Evolutionary conservation across 768 basidiomycete genomes (phyloP).

Genomic region (Xerocomus spinulosus): DNA sequence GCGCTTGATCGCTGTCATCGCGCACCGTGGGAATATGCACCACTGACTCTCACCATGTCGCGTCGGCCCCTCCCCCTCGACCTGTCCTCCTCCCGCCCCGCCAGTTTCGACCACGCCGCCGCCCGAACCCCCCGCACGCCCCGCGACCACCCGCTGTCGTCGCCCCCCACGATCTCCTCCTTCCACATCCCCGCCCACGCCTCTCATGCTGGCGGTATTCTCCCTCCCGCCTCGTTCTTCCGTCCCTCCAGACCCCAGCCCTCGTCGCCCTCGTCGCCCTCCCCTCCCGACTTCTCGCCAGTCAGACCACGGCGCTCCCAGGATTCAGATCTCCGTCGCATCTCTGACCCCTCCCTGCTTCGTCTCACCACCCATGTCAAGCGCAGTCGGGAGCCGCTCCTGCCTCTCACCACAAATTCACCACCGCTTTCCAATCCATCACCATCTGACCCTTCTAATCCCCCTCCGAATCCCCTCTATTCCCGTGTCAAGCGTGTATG

Average conservation of each 20-base stretch:
- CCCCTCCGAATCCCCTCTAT: conserved; percentile 5
- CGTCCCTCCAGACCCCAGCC: conserved; percentile 59
- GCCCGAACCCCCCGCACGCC: conserved; percentile 2
- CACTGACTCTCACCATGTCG: background rate
- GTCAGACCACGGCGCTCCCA: conserved; percentile 35
- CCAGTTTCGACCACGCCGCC: conserved; percentile 17
- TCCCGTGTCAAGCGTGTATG: conserved; percentile 55
- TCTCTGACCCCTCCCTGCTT: conserved; percentile 24
- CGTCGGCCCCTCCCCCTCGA: conserved; percentile 2
- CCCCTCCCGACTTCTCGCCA: conserved; percentile 19
- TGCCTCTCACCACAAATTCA: conserved; percentile 40
- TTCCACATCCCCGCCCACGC: conserved; percentile 41
- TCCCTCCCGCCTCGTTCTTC: conserved; percentile 78
- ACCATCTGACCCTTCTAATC: background rate
- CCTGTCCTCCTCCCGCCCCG: background rate
- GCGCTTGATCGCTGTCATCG: conserved; percentile 7
- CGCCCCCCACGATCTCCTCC: conserved; percentile 26
- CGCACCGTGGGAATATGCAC: conserved; percentile 9
- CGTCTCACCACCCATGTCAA: conserved; percentile 43
- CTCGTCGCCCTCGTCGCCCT: conserved; percentile 38
- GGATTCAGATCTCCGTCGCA: conserved; percentile 38
- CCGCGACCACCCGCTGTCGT: conserved; percentile 21
- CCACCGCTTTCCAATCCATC: background rate
- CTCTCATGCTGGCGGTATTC: conserved; percentile 70
- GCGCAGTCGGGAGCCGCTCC: conserved; percentile 68